A percentile compares a stretch with the other conserved stretches of the same genome.
These are phyloP conservation scores for Penicillium tannophilum DNA, from an alignment of 495 filamentous ascomycete species.

Conservation along the genomic window DNA sequence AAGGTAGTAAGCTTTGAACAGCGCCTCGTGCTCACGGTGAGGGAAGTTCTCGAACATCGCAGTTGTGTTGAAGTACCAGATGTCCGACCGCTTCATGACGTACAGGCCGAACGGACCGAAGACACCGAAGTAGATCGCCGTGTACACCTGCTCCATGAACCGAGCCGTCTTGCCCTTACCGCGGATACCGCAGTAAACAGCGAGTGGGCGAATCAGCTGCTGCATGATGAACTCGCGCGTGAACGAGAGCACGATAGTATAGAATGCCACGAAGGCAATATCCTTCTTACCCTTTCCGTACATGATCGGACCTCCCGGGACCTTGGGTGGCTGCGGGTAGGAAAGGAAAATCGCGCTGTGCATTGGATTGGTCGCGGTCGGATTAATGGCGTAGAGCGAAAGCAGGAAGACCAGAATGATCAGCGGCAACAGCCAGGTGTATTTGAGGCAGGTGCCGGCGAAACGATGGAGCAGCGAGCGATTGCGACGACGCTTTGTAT, in stretches of 20 bases:
- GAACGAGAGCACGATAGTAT: conserved; percentile 86
- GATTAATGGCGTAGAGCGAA: conserved; percentile 73
- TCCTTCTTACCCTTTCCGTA: conserved; percentile 91
- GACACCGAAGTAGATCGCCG: conserved; percentile 88
- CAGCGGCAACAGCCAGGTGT: conserved; percentile 82
- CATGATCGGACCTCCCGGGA: conserved; percentile 58
- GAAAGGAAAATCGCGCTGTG: conserved; percentile 91
- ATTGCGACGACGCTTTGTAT: conserved; percentile 52
- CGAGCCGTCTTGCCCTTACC: conserved; percentile 79
- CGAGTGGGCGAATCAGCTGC: conserved; percentile 79
- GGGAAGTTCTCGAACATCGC: conserved; percentile 94
- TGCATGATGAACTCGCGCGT: conserved; percentile 98
- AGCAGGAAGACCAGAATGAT: conserved; percentile 66
- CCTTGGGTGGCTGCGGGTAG: conserved; percentile 68
- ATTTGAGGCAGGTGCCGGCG: conserved; percentile 66
- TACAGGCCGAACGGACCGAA: conserved; percentile 87
- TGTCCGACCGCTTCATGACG: conserved; percentile 84
- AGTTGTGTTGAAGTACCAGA: conserved; percentile 97
- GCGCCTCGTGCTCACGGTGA: conserved; percentile 76
- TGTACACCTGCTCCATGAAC: conserved; percentile 98
- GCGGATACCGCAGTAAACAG: conserved; percentile 67
- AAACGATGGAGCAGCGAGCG: conserved; percentile 66
- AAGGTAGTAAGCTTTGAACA: conserved; percentile 98
- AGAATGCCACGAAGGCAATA: conserved; percentile 85
- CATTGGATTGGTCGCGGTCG: conserved; percentile 78